These are phyloP conservation scores for Dryas drummondii DNA, from an alignment of 306 rosid species.

Conservation along the genomic window DNA sequence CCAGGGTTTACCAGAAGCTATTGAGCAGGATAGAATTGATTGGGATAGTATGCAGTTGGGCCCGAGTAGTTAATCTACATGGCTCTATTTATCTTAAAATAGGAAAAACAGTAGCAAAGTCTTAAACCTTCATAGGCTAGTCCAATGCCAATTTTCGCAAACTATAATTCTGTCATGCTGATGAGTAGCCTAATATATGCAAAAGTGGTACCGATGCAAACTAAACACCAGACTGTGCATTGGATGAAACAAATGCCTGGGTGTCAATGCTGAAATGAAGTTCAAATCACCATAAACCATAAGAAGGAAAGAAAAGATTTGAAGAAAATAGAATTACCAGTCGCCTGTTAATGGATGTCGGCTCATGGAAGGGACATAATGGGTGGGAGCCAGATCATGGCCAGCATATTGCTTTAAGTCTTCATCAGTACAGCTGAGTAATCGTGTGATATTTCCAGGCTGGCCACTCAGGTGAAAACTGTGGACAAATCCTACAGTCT, in stretches of 20 bases:
- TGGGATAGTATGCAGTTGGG: too few relatives aligned
- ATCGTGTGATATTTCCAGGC: constrained; percentile 94
- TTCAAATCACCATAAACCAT: not conserved
- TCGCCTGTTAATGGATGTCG: constrained; percentile 94
- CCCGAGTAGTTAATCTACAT: too few relatives aligned
- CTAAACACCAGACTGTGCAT: not conserved
- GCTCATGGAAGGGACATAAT: constrained; percentile 94
- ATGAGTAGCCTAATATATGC: not conserved
- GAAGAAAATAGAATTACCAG: constrained; percentile 57
- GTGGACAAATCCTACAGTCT: constrained; percentile 91
- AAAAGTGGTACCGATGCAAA: not conserved
- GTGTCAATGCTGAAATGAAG: constrained; percentile 20
- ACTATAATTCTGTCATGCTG: not conserved
- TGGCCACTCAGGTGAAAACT: constrained; percentile 85
- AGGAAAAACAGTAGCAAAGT: not conserved
- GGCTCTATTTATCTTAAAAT: too few relatives aligned
- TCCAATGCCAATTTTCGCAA: too few relatives aligned
- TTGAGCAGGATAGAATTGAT: too few relatives aligned
- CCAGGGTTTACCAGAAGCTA: too few relatives aligned
- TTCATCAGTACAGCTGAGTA: constrained; percentile 87
- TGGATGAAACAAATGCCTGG: constrained; percentile 2
- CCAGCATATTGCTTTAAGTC: constrained; percentile 74
- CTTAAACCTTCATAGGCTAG: too few relatives aligned
- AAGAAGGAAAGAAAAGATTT: constrained; percentile 13
- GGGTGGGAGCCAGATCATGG: constrained; percentile 92